Evolutionary conservation across 441 rosid species (phyloP).

Genomic region (Raphanus hybrid): DNA sequence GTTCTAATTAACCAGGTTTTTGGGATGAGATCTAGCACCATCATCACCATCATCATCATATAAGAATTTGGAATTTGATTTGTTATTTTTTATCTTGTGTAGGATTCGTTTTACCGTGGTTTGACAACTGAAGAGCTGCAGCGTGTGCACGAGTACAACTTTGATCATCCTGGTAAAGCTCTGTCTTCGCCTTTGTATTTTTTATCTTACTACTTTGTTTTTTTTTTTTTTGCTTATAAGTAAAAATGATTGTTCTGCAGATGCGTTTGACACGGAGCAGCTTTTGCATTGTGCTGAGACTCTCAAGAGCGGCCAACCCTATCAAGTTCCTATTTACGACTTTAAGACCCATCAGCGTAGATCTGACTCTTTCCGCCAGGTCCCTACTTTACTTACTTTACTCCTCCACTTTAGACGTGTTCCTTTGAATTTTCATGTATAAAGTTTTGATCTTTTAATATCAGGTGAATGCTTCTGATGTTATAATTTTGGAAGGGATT

Average conservation of each 20-base stretch:
- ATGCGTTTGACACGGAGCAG: conserved; percentile 98
- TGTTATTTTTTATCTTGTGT: background rate
- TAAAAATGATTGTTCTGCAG: conserved; percentile 39
- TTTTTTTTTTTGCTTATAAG: no score
- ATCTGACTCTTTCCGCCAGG: conserved; percentile 93
- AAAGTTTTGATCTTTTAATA: background rate
- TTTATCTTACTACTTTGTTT: background rate
- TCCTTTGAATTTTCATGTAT: background rate
- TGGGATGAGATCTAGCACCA: background rate
- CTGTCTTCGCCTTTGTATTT: no score
- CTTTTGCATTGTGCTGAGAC: conserved; percentile 80
- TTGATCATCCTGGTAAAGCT: conserved; percentile 84
- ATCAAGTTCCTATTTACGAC: conserved; percentile 93
- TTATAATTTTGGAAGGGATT: conserved; percentile 95
- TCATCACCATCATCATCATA: background rate
- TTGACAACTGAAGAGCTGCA: conserved; percentile 76
- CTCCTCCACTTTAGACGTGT: background rate
- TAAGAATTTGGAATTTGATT: background rate
- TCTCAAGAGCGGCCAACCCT: conserved; percentile 76
- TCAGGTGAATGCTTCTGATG: conserved; percentile 98
- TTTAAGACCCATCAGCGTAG: conserved; percentile 85
- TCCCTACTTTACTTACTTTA: conserved; percentile 5
- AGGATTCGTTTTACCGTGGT: conserved; percentile 99
- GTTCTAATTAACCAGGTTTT: conserved; percentile 93
- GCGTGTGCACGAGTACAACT: conserved; percentile 94